Conservation (phyloP, 495 filamentous ascomycete species). For the Apiosordaria backusii region DNA sequence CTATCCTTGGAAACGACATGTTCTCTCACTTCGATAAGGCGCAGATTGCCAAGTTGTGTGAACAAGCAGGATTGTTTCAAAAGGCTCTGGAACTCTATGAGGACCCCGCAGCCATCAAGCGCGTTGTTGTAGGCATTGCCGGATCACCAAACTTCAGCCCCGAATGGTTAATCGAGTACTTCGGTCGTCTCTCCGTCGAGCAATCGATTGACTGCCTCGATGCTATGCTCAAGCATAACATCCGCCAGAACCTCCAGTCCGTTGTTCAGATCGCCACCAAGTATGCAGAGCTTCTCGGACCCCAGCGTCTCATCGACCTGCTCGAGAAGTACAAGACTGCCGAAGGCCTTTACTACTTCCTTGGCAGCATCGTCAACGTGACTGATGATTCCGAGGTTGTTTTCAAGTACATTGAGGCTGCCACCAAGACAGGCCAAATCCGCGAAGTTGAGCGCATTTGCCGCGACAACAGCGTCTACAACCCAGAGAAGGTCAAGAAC, state of each 20-base stretch:
- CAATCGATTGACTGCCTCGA: slow-evolving; percentile 91
- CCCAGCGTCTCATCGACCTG: slow-evolving; percentile 81
- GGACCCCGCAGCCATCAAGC: slow-evolving; percentile 84
- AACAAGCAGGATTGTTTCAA: slow-evolving; percentile 81
- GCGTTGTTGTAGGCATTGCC: slow-evolving; percentile 73
- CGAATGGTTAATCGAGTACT: slow-evolving; percentile 89
- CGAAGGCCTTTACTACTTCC: slow-evolving; percentile 96
- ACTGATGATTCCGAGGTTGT: slow-evolving; percentile 92
- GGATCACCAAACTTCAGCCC: slow-evolving; percentile 75
- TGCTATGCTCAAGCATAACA: slow-evolving; percentile 92
- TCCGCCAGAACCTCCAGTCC: slow-evolving; percentile 91
- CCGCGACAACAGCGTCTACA: slow-evolving; percentile 88
- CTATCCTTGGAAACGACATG: slow-evolving; percentile 95
- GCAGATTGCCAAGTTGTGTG: slow-evolving; percentile 83
- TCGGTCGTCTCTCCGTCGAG: slow-evolving; percentile 89
- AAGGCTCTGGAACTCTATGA: slow-evolving; percentile 93
- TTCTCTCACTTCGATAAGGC: slow-evolving; percentile 93
- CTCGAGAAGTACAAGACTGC: slow-evolving; percentile 96
- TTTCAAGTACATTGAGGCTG: slow-evolving; percentile 99
- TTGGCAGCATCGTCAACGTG: slow-evolving; percentile 95
- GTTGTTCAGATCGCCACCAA: slow-evolving; percentile 95
- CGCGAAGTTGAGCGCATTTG: slow-evolving; percentile 96
- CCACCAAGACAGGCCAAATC: slow-evolving; percentile 85
- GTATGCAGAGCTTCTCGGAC: slow-evolving; percentile 95
- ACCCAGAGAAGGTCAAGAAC: slow-evolving; percentile 97